Base-by-base conservation (phyloP, 352 stramenopile genomes). In the Paralagenidium karlingii region DNA sequence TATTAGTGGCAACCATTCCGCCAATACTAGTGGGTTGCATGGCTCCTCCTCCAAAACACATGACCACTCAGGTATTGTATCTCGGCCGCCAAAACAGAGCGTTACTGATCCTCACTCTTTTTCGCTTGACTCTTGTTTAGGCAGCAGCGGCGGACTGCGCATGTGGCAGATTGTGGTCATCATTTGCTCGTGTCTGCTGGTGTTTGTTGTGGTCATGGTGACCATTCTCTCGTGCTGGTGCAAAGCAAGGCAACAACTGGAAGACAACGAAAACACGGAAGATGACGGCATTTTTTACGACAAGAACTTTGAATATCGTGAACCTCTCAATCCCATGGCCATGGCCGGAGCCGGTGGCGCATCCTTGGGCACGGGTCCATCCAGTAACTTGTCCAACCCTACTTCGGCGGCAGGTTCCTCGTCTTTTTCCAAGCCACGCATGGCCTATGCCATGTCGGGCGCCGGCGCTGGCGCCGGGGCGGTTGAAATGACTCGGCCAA, bases 101-200 rank as follows among this genome's bases (percentile, higher is more conserved):
- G n/a, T 12, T 15, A 10, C 15, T 42, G 6, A 28, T 42, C 22
- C 5, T 6, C 13, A 36, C 38, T 22, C 22, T 8, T 15, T 24
- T 24, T 38, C 26, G 8, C 12, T 36, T 36, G 24, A 43, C 8
- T 47, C 13, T 27, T 45, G 9, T 26, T 12, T 32, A 16, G 25
- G 12, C 20, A 65, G 44, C 34, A 42, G 53, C 24, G 40, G 51
- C 19, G 51, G 59, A 5, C 47, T 77, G 24, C 45, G 58, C 26
- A 70, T 51, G 37, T 77, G 63, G 63, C 63, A 77, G 34, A 73
- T 77, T 36, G 55, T 55, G 28, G 39, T 77, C 10, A 77, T 77
- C 43, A 77, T 77, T 42, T 77, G 60, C 52, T 77, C 53, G 36
- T 58, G 52, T 5, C 50, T 61, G 43, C 43, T 77, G 34, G 52